These are phyloP conservation scores for Coemansia brasiliensis DNA, from an alignment of 192 early-diverging fungal species.

Conservation along the genomic window DNA sequence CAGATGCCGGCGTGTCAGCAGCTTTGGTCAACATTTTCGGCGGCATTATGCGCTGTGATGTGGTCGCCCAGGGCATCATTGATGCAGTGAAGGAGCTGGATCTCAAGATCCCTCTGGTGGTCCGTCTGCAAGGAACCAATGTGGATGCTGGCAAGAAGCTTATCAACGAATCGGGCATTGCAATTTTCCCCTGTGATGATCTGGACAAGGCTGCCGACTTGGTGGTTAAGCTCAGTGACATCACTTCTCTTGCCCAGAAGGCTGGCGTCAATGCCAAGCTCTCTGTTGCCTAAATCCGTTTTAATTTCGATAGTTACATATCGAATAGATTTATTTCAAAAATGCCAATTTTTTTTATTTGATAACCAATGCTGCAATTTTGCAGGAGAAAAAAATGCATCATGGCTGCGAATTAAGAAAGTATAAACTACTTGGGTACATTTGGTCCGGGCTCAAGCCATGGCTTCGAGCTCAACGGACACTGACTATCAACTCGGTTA, in stretches of 20 bases:
- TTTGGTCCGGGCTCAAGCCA: slow-evolving; percentile 23
- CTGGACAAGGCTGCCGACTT: slow-evolving; percentile 88
- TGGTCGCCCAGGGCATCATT: slow-evolving; percentile 98
- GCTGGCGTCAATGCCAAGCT: slow-evolving; percentile 50
- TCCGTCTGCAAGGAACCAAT: slow-evolving; percentile 89
- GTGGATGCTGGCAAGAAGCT: slow-evolving; percentile 90
- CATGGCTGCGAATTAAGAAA: no score
- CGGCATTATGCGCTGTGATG: slow-evolving; percentile 99
- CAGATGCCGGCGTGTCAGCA: slow-evolving; percentile 93
- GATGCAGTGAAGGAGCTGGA: slow-evolving; percentile 88
- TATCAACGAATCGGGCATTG: slow-evolving; percentile 86
- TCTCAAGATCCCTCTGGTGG: slow-evolving; percentile 92
- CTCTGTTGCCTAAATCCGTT: slow-evolving; percentile 35
- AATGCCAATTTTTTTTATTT: neutral
- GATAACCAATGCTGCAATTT: neutral
- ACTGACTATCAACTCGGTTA: slow-evolving; percentile 48
- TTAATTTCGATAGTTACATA: no score
- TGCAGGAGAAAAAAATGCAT: no score
- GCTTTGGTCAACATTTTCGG: slow-evolving; percentile 99
- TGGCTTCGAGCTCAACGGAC: slow-evolving; percentile 41
- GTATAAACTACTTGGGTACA: neutral
- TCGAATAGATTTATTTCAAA: neutral
- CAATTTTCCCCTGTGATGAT: slow-evolving; percentile 92
- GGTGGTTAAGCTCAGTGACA: slow-evolving; percentile 57
- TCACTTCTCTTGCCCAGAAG: slow-evolving; percentile 52